Base-by-base conservation (phyloP, 139 green algal genomes). In the Tetradesmus obliquus region DNA sequence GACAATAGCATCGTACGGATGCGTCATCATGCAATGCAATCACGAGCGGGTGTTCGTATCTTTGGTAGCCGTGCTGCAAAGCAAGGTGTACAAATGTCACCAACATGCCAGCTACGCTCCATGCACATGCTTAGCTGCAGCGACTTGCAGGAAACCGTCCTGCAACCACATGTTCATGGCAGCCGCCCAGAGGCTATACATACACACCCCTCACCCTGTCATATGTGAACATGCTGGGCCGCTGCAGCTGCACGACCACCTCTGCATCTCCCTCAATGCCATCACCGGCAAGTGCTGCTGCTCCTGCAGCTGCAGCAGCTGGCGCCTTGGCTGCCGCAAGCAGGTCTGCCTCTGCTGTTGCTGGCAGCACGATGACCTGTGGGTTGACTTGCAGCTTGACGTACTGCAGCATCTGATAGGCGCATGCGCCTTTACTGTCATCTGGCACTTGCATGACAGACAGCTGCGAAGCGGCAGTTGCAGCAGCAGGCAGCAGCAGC, bases 311-410 rank as follows among this genome's bases (percentile, higher is more conserved):
- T 45, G 22, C 20, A 54, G 55, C 79, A 19, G 20, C 76, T 13
- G 81, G 51, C 13, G 72, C 58, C 13, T 53, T 55, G 8, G 76
- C 55, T 82, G 90, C 90, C 51, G n/a, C 79, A 69, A 97, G 20
- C 76, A 97, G 90, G 3, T 60, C 90, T 0, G 74, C 32, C 13
- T 95, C 93, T 6, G 95, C 89, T 89, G 93, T 96, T 88, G 72
- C 91, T 89, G 89, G 94, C 17, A 95, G 90, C 22, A 96, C 94
- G 17, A 98, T 94, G 3, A 95, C 81, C 4, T 79, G 53, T 5
- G 96, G 96, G 17, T 79, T 58, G 0, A 88, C 24, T 8, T 97
- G 96, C 20, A 98, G 86, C 93, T 97, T 97, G 51, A 94, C 90
- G 6, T 96, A 88, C 79, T 96, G 94, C 3, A 98, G 93, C 81